A percentile compares a stretch with the other conserved stretches of the same genome.
phyloP scores from a whole-genome alignment of 140 eudicot genomes.

The Bidens hawaiensis region DNA sequence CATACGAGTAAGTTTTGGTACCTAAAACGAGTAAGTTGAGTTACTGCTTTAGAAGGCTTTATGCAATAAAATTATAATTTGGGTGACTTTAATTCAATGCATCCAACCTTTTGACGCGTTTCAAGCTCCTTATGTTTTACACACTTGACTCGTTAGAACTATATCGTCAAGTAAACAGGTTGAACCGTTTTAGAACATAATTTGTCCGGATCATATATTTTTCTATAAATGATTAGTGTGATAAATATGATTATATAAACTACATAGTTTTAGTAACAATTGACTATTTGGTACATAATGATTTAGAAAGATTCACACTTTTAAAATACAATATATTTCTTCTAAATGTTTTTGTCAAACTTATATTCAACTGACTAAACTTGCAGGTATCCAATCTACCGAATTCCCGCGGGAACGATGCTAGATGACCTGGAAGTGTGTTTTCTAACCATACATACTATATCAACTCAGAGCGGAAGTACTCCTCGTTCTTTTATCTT shows the following conservation, averaged over 20 bases:
- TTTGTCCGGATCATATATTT: not conserved
- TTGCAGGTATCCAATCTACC: conserved; percentile 61
- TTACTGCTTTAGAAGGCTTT: not conserved
- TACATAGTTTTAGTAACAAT: not conserved
- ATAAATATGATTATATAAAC: too few species aligned
- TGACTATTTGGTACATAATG: not conserved
- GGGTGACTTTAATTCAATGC: not conserved
- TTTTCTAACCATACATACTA: conserved; percentile 62
- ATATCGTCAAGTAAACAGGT: not conserved
- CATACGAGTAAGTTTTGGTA: too few species aligned
- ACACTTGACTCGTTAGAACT: not conserved
- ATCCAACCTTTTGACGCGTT: not conserved
- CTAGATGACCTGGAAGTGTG: conserved; percentile 63
- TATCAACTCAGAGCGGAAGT: conserved; percentile 62
- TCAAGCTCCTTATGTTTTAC: not conserved
- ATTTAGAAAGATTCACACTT: not conserved
- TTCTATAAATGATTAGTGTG: too few species aligned
- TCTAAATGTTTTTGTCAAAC: not conserved
- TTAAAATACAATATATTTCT: not conserved
- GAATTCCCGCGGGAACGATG: conserved; percentile 65
- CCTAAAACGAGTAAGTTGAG: not conserved
- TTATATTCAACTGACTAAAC: conserved; percentile 1
- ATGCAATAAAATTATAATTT: not conserved
- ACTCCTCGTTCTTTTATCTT: conserved; percentile 6
- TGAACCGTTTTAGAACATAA: not conserved